Base-by-base conservation (phyloP, 75 land plant species). In the Cunninghamia lanceolata region DNA sequence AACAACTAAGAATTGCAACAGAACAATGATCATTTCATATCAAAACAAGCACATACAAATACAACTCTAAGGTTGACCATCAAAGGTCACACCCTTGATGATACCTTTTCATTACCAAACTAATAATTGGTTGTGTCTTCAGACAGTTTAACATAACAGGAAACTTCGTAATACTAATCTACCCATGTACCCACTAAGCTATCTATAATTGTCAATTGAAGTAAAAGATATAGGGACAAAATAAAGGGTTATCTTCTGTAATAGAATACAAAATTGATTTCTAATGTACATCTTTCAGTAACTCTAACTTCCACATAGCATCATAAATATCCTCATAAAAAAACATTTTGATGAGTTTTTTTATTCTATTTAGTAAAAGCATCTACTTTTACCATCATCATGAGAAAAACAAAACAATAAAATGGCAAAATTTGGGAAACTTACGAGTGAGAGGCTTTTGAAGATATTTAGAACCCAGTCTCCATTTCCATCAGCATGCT, bases 391-490 rank as follows among this genome's bases (percentile, higher is more conserved):
- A 46, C 15, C 83, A 40, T 10, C 50, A 36, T 34, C 13, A 7
- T 28, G 10, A 83, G n/a, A 78, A 78, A 28, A 17, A 43, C 32
- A 28, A 43, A 42, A 43, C 42, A 38, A 5, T 79, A 43, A 21
- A 79, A 79, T 43, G 21, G 71, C 38, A 54, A 84, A 43, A 32
- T 66, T 66, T 17, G 7, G 43, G 21, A 28, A 83, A 86, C 95
- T 88, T 87, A 96, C 94, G 56, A 91, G 88, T 30, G 96, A 94
- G 46, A 98, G 83, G 35, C 98, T 95, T 10, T 91, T 92, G 83
- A 98, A 94, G 50, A 95, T 93, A 14, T 98, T 95, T 19, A 96
- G 83, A 82, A 94, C 99, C 98, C 98, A 98, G 81, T 98, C 99
- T 77, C 94, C 95, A 85, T 96, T 97, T 25, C 95, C 95, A 89